Evolutionary conservation across 108 stramenopile genomes (phyloP).

Genomic region (Pinguiococcus pyrenoidosus): DNA sequence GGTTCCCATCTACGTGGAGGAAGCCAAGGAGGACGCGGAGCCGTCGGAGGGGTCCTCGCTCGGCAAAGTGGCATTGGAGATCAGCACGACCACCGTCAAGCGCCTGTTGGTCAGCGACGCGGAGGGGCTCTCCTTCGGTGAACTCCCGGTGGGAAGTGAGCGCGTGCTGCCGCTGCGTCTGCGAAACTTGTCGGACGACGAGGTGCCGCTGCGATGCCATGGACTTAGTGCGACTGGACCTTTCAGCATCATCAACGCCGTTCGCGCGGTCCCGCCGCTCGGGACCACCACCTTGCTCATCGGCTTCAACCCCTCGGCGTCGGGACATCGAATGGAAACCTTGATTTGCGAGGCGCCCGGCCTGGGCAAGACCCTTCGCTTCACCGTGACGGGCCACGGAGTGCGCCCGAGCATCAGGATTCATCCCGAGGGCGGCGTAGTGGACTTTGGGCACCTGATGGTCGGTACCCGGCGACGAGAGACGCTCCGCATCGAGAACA

Average conservation of each 20-base stretch:
- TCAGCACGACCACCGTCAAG: slow-evolving; percentile 22
- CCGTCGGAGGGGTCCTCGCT: neutral
- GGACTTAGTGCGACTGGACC: slow-evolving; percentile 30
- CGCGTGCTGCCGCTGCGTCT: slow-evolving; percentile 9
- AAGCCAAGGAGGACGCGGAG: neutral
- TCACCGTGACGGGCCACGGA: slow-evolving; percentile 30
- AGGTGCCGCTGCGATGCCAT: slow-evolving; percentile 2
- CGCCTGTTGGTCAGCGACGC: slow-evolving; percentile 13
- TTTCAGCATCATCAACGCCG: slow-evolving; percentile 29
- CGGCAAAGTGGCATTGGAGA: slow-evolving; percentile 25
- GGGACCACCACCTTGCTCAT: neutral
- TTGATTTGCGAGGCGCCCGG: neutral
- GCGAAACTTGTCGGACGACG: slow-evolving; percentile 14
- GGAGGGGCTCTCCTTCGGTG: slow-evolving; percentile 15
- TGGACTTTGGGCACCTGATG: slow-evolving; percentile 24
- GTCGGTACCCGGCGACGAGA: too few species aligned
- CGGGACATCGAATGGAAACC: neutral
- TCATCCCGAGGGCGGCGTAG: slow-evolving; percentile 4
- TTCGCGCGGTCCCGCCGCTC: slow-evolving; percentile 14
- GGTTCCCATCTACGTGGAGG: neutral
- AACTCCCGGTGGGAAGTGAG: slow-evolving; percentile 27
- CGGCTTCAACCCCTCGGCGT: neutral
- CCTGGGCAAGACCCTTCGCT: slow-evolving; percentile 14
- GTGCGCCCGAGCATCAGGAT: slow-evolving; percentile 22
- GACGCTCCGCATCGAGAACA: too few species aligned